Evolutionary conservation across 805 yeast species (phyloP).

Genomic region (Sugiyamaella smithiae): DNA sequence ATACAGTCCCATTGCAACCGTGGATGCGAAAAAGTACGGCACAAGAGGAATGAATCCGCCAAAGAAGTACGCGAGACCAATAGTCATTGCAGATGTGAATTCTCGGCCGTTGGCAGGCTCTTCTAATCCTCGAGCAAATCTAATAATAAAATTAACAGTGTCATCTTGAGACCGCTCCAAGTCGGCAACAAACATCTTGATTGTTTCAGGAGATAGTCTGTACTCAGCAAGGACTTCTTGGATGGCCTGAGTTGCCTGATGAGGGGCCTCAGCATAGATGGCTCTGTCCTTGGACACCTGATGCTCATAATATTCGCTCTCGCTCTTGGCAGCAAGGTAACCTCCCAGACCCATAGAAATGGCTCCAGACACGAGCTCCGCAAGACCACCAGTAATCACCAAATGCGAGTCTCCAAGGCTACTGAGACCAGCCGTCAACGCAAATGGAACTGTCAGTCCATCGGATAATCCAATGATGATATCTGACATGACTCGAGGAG

Average conservation of each 20-base stretch:
- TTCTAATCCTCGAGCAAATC: constrained; percentile 88
- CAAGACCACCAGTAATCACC: constrained; percentile 97
- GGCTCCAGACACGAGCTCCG: constrained; percentile 95
- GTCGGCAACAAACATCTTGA: constrained; percentile 69
- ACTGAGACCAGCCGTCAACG: constrained; percentile 92
- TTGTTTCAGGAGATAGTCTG: constrained; percentile 65
- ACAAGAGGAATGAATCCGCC: constrained; percentile 91
- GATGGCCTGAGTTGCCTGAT: constrained; percentile 65
- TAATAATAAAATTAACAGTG: constrained; percentile 81
- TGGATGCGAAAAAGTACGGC: constrained; percentile 80
- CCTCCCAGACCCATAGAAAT: constrained; percentile 99
- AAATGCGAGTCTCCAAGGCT: constrained; percentile 84
- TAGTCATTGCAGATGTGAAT: constrained; percentile 80
- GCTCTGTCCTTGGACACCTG: constrained; percentile 31
- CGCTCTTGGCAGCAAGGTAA: constrained; percentile 89
- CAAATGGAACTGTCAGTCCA: constrained; percentile 98
- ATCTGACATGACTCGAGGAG: constrained; percentile 90
- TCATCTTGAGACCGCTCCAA: constrained; percentile 72
- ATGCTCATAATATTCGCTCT: constrained; percentile 39
- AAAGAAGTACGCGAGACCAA: constrained; percentile 81
- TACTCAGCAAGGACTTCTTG: constrained; percentile 77
- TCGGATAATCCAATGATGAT: constrained; percentile 90
- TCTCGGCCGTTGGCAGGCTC: constrained; percentile 95
- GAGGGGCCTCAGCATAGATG: constrained; percentile 23
- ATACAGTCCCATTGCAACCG: constrained; percentile 75